These are phyloP conservation scores for Chytriomyces sp. DNA, from an alignment of 192 early-diverging fungal species.

Conservation along the genomic window DNA sequence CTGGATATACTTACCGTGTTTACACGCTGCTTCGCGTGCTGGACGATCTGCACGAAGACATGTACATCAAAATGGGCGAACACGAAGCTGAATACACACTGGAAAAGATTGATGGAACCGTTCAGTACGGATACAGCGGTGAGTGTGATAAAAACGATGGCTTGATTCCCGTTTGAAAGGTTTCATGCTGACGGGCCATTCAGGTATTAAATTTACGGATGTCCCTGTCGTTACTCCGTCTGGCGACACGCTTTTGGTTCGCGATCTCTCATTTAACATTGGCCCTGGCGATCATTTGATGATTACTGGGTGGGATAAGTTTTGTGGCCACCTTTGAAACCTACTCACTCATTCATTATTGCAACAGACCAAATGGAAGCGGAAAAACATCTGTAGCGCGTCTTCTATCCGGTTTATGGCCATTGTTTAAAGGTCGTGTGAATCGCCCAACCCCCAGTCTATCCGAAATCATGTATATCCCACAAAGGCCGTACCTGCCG, in stretches of 20 bases:
- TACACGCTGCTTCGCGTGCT: constrained; percentile 83
- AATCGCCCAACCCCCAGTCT: constrained; percentile 41
- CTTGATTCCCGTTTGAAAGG: constrained; percentile 34
- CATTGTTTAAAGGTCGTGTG: constrained; percentile 76
- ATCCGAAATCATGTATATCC: constrained; percentile 96
- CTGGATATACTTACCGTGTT: constrained; percentile 93
- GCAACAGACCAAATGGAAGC: constrained; percentile 30
- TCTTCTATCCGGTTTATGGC: constrained; percentile 84
- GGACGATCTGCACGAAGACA: constrained; percentile 82
- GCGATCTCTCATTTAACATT: constrained; percentile 35
- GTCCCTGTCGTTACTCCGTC: constrained; percentile 95
- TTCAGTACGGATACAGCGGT: constrained; percentile 20
- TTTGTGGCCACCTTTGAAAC: neutral
- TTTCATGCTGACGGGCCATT: constrained; percentile 49
- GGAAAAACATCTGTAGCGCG: constrained; percentile 33
- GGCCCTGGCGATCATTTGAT: constrained; percentile 44
- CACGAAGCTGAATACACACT: constrained; percentile 33
- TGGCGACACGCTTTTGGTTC: constrained; percentile 81
- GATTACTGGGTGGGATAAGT: constrained; percentile 51
- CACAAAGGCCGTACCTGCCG: constrained; percentile 95
- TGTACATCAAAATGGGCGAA: constrained; percentile 71
- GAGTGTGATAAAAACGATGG: neutral
- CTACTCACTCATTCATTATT: neutral
- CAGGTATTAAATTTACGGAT: constrained; percentile 80
- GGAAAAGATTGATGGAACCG: constrained; percentile 35